A percentile compares a stretch with the other conserved stretches of the same genome.
Conservation (phyloP, 768 basidiomycete genomes). For the Naematelia encephala region DNA sequence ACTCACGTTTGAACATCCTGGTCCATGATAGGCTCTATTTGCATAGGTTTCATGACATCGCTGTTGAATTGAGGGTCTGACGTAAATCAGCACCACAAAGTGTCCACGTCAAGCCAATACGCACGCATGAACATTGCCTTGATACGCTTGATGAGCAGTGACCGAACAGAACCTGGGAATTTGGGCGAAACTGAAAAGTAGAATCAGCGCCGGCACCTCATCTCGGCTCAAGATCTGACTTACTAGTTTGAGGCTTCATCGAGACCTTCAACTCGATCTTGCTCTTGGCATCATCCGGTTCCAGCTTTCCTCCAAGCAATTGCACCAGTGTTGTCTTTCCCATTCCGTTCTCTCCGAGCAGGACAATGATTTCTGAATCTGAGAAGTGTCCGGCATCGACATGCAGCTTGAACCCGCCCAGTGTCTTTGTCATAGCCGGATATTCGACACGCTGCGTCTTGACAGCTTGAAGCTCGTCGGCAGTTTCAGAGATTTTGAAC, state of each 20-base stretch:
- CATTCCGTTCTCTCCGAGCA: slow-evolving; percentile 98
- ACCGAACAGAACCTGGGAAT: slow-evolving; percentile 94
- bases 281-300: slow-evolving; percentile 76
- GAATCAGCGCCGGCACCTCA: not conserved
- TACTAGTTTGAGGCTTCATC: slow-evolving; percentile 89
- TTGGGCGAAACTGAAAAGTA: slow-evolving; percentile 68
- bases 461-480: slow-evolving; percentile 80
- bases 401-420: slow-evolving; percentile 91
- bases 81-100: slow-evolving; percentile 3
- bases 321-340: slow-evolving; percentile 99
- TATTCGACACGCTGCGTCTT: slow-evolving; percentile 88
- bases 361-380: slow-evolving; percentile 99
- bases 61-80: slow-evolving; percentile 92
- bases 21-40: slow-evolving; percentile 86
- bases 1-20: slow-evolving; percentile 86
- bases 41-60: slow-evolving; percentile 98
- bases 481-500: slow-evolving; percentile 97
- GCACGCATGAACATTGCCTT: slow-evolving; percentile 85
- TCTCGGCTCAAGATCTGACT: slow-evolving; percentile 8
- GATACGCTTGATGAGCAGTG: slow-evolving; percentile 90
- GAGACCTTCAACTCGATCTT: slow-evolving; percentile 80
- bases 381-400: slow-evolving; percentile 87
- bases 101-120: slow-evolving; percentile 9
- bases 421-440: slow-evolving; percentile 94
- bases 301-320: slow-evolving; percentile 79